Conservation (phyloP, 805 yeast species). For the Myxozyma melibiosi region DNA sequence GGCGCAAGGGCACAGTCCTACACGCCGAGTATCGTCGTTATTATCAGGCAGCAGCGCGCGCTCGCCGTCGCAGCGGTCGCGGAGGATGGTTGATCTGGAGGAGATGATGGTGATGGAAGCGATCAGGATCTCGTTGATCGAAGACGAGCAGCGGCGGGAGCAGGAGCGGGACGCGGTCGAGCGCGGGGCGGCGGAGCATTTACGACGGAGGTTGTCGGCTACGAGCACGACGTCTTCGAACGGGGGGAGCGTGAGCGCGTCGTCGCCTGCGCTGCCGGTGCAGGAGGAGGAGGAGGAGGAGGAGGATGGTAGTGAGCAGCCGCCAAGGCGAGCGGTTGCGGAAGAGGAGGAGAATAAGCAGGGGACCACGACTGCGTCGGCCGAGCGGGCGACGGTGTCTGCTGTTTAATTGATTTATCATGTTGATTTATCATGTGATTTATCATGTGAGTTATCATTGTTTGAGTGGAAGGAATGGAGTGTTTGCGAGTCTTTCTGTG, state of each 20-base stretch:
- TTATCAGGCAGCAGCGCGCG: not conserved
- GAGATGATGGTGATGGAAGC: constrained; percentile 86
- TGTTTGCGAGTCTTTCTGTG: too few species aligned
- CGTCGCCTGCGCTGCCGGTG: constrained; percentile 9
- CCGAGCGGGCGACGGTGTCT: not conserved
- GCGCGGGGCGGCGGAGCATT: constrained; percentile 13
- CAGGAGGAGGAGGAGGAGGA: constrained; percentile 2
- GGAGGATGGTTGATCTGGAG: constrained; percentile 52
- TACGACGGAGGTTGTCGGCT: constrained; percentile 5
- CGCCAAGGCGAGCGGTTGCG: not conserved
- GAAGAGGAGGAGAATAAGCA: not conserved
- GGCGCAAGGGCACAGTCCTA: constrained; percentile 5
- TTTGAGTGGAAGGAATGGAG: not conserved
- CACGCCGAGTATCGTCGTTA: constrained; percentile 17
- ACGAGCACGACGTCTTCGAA: constrained; percentile 5
- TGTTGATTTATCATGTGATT: too few species aligned
- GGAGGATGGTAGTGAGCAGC: not conserved
- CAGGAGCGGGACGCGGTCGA: constrained; percentile 37
- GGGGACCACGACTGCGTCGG: not conserved
- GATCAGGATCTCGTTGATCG: constrained; percentile 68
- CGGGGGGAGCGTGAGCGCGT: not conserved
- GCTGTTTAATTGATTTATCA: too few species aligned
- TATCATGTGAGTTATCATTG: too few species aligned
- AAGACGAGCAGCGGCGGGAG: constrained; percentile 56
- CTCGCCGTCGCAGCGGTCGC: constrained; percentile 25